Evolutionary conservation across 352 stramenopile genomes (phyloP), one percentile per base, ranked within the genome.

Genomic region (Phytophthora pseudosyringae): DNA sequence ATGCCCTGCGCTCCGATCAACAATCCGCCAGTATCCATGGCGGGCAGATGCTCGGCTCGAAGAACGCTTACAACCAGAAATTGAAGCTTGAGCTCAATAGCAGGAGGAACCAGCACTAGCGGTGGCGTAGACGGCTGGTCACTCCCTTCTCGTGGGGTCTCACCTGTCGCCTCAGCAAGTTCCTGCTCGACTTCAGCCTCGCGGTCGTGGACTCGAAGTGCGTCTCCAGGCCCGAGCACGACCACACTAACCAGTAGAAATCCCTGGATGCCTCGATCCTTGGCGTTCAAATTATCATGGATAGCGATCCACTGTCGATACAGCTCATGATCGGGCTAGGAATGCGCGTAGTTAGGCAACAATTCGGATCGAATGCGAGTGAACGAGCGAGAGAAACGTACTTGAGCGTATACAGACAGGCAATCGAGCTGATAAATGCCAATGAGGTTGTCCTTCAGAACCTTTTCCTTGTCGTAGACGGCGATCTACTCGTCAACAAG

Each of bases 281-380:
- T 93, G 11, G 73, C 51, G 58, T 84, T 96, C 21, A 94, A 61
- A 39, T 97, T 86, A 45, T 98, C 91, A 60, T 97, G 84, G 4
- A 98, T 68, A n/a, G 84, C 88, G 18, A 98, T 85, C 92, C 92
- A 98, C 56, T 96, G 81, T 2, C 90, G 81, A 59, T 97, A 94
- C 0, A 97, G 46, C 57, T 98, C 90, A 56, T 97, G 91, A 31
- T 95, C 58, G 10, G 81, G 75, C 82, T 93, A 54, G 5, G 48
- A 29, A 45, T 21, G 2, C 21, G 21, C 21, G 21, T 21, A 21
- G 21, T 21, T 21, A 21, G 21, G 21, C 21, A 21, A n/a, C n/a
- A 2, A 21, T 21, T 21, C 21, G 1, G 21, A n/a, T 29, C 6
- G 18, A 29, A 46, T 21, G 21, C 21, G 21, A 21, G 21, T 21